Evolutionary conservation across 2,329 filamentous ascomycete species (phyloP).

Genomic region (Paecilomyces variotii): DNA sequence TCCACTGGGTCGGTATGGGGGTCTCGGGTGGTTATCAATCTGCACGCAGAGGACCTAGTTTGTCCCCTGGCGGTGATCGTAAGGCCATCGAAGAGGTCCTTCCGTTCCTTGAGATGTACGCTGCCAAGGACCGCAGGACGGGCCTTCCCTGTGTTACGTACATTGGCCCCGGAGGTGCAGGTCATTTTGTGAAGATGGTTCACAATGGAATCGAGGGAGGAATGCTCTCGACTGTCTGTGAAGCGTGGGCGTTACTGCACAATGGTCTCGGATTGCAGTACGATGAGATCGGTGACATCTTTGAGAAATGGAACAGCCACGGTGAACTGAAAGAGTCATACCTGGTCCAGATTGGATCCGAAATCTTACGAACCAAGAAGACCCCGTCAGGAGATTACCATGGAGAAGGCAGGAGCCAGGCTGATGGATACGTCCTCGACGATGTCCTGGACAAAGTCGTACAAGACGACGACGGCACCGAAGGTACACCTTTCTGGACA

Average conservation of each 20-base stretch:
- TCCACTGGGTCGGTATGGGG: conserved; percentile 61
- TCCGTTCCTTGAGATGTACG: conserved; percentile 53
- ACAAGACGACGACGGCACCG: conserved; percentile 58
- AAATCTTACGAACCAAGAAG: conserved; percentile 50
- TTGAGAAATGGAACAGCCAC: conserved; percentile 52
- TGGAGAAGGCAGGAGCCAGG: conserved; percentile 23
- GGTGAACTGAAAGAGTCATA: conserved; percentile 55
- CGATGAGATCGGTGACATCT: conserved; percentile 53
- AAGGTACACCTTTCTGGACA: conserved; percentile 61
- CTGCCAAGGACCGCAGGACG: conserved; percentile 52
- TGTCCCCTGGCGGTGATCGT: conserved; percentile 56
- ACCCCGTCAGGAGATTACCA: conserved; percentile 25
- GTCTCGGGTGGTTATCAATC: conserved; percentile 64
- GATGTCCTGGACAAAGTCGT: conserved; percentile 63
- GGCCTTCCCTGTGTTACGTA: conserved; percentile 53
- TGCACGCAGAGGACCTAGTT: conserved; percentile 57
- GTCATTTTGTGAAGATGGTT: conserved; percentile 69
- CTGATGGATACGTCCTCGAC: conserved; percentile 47
- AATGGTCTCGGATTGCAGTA: conserved; percentile 50
- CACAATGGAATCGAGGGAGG: conserved; percentile 69
- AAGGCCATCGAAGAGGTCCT: conserved; percentile 51
- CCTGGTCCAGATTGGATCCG: conserved; percentile 54
- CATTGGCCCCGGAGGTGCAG: conserved; percentile 55
- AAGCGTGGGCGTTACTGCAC: conserved; percentile 58
- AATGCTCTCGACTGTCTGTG: conserved; percentile 57